Evolutionary conservation across 805 yeast genomes (phyloP), one percentile per base, ranked within the genome.

Genomic region (Lipomyces anomalus): DNA sequence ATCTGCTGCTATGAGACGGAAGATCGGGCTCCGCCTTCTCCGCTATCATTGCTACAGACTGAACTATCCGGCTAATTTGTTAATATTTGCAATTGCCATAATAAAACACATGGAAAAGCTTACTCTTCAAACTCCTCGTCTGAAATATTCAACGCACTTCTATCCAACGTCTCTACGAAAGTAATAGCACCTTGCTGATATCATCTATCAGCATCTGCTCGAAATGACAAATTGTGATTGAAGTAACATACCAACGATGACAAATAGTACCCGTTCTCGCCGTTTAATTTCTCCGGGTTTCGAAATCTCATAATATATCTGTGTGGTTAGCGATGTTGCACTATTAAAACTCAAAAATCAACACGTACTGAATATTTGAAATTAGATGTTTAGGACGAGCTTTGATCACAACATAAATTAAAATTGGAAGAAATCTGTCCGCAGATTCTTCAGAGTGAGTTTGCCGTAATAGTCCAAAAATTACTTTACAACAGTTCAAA

Each of bases 221-320:
- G n/a, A n/a, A n/a, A n/a, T n/a, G n/a, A n/a, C n/a, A n/a, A n/a
- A n/a, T n/a, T n/a, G n/a, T n/a, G n/a, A 13, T 13, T 26, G 30
- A 9, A 13, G 30, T 13, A 9, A 26, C 30, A 26, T 26, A 26
- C 30, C 22, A 90, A 65, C n/a, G 95, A 84, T 23, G 95, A 84
- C 44, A 92, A 68, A 60, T 92, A 92, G 64, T 92, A 92, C 35
- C 92, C 84, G 0, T 90, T 81, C 62, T 92, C 99, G 6, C 98
- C 97, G 35, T 73, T 72, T 38, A 84, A 68, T 71, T 84, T 82
- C 35, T 78, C 84, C 4, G 77, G 79, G 44, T 77, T 79, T 53
- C 97, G 68, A 62, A 84, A 92, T 42, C 92, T 70, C 62, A 88
- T 95, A 53, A 92, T 86, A 13, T 26, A 26, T 13, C 30, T 26